Percentiles rank a stretch among this genome's conserved stretches.
These are phyloP conservation scores for Firmiana major DNA, from an alignment of 345 rosid species.

Conservation along the genomic window DNA sequence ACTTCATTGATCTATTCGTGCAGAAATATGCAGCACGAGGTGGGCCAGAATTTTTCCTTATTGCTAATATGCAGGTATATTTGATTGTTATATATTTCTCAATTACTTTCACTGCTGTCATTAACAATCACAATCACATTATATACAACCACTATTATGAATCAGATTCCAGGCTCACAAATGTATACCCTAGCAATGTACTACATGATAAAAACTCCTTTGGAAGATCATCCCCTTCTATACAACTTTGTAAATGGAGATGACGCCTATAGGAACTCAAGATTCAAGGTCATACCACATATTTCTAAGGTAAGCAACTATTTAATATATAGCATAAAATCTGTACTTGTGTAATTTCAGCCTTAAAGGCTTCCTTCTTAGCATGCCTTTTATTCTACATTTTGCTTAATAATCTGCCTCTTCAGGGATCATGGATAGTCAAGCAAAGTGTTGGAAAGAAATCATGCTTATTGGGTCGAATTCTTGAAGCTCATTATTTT, in stretches of 20 bases:
- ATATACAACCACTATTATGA: neutral
- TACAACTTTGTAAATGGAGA: conserved; percentile 81
- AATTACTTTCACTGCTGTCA: neutral
- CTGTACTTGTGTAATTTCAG: neutral
- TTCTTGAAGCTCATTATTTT: conserved; percentile 60
- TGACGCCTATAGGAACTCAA: conserved; percentile 81
- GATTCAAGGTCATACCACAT: conserved; percentile 91
- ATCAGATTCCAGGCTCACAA: conserved; percentile 71
- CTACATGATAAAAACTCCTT: conserved; percentile 65
- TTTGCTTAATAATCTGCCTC: neutral
- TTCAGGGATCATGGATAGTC: conserved; percentile 92
- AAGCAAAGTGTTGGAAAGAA: conserved; percentile 95
- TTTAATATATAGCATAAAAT: neutral
- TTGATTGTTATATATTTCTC: neutral
- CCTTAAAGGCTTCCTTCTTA: neutral
- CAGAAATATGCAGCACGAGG: conserved; percentile 56
- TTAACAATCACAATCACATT: neutral
- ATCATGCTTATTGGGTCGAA: conserved; percentile 75
- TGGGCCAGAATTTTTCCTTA: conserved; percentile 75
- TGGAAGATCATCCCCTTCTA: conserved; percentile 70
- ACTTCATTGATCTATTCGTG: conserved; percentile 5
- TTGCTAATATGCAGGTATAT: conserved; percentile 72
- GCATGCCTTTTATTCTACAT: neutral
- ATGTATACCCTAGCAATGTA: conserved; percentile 63
- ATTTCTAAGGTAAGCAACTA: conserved; percentile 59